phyloP scores from a whole-genome alignment of 225 moss, liverwort and hornwort species.

The Straminergon stramineum region DNA sequence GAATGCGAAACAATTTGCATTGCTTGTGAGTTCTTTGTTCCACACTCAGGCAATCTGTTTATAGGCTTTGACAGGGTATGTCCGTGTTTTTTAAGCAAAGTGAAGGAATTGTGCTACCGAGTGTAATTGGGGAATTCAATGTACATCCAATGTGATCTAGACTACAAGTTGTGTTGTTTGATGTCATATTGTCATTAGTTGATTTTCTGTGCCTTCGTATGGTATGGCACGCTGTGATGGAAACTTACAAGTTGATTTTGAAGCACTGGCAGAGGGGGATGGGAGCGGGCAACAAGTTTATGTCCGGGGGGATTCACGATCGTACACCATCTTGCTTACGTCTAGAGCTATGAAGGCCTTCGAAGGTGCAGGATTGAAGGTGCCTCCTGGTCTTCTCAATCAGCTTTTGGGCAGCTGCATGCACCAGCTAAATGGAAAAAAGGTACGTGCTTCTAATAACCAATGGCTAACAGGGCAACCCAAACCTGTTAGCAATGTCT shows the following conservation, averaged over 20 bases:
- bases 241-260: background rate
- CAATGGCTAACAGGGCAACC: background rate
- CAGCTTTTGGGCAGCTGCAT: constrained; percentile 14
- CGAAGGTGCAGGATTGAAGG: constrained; percentile 29
- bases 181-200: background rate
- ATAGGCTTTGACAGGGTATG: background rate
- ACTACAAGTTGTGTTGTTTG: background rate
- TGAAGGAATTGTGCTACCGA: background rate
- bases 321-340: constrained; percentile 34
- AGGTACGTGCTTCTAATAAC: background rate
- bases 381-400: constrained; percentile 38
- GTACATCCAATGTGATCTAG: background rate
- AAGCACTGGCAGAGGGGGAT: constrained; percentile 5
- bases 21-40: background rate
- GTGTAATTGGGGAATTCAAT: background rate
- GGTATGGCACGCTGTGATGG: background rate
- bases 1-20: background rate
- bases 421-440: constrained; percentile 25
- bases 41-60: background rate
- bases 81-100: background rate
- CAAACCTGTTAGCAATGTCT: background rate
- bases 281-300: constrained; percentile 30
- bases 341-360: constrained; percentile 38
- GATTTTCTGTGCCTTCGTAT: background rate
- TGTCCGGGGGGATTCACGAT: constrained; percentile 18